Evolutionary conservation across 345 rosid species (phyloP), one percentile per base, ranked within the genome.

Genomic region (Brassica rapa): DNA sequence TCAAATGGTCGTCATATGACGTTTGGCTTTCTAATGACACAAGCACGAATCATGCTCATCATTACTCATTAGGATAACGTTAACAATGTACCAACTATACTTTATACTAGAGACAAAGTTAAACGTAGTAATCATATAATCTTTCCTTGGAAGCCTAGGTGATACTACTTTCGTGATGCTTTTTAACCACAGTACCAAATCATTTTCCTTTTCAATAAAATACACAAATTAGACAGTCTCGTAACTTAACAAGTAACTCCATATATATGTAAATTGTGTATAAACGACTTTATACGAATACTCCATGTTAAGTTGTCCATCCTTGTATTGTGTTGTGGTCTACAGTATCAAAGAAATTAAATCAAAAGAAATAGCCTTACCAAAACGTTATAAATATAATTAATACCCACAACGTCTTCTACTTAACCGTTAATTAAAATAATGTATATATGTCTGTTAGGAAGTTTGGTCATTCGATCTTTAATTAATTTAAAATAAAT

Each of bases 81-180:
- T 27, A 57, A 67, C 67, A 59, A 67, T 59, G 49, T 67, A 67
- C 73, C 73, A 39, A 75, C 73, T 32, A 56, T 57, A 39, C 66
- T 55, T 56, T 24, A 56, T n/a, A 15, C 21, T 27, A 70, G 11
- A 70, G 15, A 74, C 14, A 53, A 53, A 75, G 30, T 9, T 56
- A 66, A 56, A 55, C 15, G 68, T 27, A 68, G 73, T 51, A 62
- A 77, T 77, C 76, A 77, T 63, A 35, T 55, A 25, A 15, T 35
- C 81, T 77, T 77, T 55, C 75, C 81, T 77, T 77, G 32, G 66
- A 77, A 70, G 75, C 75, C 51, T 51, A n/a, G 8, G 60, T 29
- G 23, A 60, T 46, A 41, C 49, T 23, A 30, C 21, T 46, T 32
- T 24, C 53, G 29, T 51, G 12, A 37, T 63, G 75, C 30, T 51